Evolutionary conservation across 164 flowering plant genomes (phyloP).

Genomic region (Tetracentron sinense): DNA sequence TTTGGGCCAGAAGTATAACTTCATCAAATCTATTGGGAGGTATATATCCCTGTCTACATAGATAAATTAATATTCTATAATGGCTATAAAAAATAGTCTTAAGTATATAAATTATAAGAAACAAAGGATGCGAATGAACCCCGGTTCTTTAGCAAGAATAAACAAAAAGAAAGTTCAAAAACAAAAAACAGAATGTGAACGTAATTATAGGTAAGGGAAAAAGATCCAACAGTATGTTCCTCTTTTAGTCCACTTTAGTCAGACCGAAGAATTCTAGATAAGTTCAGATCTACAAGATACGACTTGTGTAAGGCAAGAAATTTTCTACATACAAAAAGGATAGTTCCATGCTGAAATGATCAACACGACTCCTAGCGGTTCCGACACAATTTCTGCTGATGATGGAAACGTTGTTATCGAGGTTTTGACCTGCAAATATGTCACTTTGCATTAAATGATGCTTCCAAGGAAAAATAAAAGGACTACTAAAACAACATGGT

Average conservation of each 20-base stretch:
- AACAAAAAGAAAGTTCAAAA: not conserved
- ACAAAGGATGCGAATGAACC: not conserved
- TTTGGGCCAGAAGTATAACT: too few species aligned
- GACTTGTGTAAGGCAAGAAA: not conserved
- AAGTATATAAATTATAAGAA: not conserved
- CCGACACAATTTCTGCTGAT: constrained; percentile 67
- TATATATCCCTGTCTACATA: too few species aligned
- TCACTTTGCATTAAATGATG: not conserved
- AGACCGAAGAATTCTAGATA: too few species aligned
- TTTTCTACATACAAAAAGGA: constrained; percentile 65
- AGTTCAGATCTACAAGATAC: not conserved
- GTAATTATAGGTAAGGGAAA: not conserved
- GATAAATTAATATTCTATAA: too few species aligned
- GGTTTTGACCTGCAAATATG: constrained; percentile 44
- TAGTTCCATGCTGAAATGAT: constrained; percentile 77
- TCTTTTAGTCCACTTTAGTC: not conserved
- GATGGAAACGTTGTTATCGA: constrained; percentile 53
- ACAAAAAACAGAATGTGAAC: not conserved
- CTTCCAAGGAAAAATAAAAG: not conserved
- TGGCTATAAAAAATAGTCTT: too few species aligned
- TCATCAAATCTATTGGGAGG: too few species aligned
- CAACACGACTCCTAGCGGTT: constrained; percentile 66
- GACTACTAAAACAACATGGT: not conserved
- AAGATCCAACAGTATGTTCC: too few species aligned
- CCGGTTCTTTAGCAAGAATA: not conserved